phyloP scores from a whole-genome alignment of 129 eudicot genomes.

The Artemisia annua region DNA sequence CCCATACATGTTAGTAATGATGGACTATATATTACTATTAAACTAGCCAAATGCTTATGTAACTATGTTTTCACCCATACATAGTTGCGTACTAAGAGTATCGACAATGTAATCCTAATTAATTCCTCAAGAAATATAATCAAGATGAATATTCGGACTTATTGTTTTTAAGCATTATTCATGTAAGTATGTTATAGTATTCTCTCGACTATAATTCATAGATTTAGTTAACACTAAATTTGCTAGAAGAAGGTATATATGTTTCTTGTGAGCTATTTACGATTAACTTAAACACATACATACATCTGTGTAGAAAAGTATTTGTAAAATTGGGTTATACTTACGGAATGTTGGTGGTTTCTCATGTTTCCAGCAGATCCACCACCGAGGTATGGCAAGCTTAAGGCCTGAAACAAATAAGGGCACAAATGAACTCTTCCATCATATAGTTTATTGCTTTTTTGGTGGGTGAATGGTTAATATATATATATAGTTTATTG shows the following conservation, averaged over 20 bases:
- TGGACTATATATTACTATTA: neutral
- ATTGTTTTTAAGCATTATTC: no score
- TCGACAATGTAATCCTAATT: no score
- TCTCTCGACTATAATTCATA: no score
- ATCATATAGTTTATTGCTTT: neutral
- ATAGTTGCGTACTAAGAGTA: no score
- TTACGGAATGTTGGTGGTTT: conserved; percentile 53
- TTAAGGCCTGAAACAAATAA: conserved; percentile 72
- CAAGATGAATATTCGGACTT: no score
- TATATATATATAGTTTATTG: neutral
- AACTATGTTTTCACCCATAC: no score
- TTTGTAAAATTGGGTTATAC: conserved; percentile 3
- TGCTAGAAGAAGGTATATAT: neutral
- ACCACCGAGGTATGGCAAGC: conserved; percentile 80
- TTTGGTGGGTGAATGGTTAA: no score
- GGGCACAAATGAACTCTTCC: neutral
- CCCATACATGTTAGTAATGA: neutral
- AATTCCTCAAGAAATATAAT: no score
- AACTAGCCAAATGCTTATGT: no score
- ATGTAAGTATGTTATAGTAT: no score
- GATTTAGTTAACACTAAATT: no score
- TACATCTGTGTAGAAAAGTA: neutral
- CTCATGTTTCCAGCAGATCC: conserved; percentile 59
- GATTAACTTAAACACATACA: neutral
- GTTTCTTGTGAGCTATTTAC: neutral